Evolutionary conservation across 495 filamentous ascomycete species (phyloP), one percentile per base, ranked within the genome.

Genomic region (Peziza echinospora): DNA sequence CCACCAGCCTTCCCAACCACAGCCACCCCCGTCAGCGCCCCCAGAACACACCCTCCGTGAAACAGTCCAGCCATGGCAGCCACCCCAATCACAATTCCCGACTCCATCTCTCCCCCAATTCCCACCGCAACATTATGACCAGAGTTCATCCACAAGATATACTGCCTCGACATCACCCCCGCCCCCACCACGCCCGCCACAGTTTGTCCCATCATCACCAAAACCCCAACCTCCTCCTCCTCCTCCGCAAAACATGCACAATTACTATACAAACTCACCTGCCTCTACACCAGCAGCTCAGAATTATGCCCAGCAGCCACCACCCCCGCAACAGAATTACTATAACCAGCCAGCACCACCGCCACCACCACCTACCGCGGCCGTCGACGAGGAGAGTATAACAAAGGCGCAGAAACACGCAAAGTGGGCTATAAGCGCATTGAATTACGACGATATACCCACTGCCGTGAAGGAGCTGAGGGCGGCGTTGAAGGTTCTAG

Each of bases 401-500:
- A 56, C 71, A 2, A 68, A 72, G 49, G 89, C 89, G 8, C 84
- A 93, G 60, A 97, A 96, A 54, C 89, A 93, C 65, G 87, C 89
- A 0, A 84, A 79, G 56, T 97, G 86, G 86, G 91, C 89, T 0
- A 86, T 96, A 25, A 96, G 89, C 19, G 89, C 89, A 5, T 64
- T 97, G 45, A 89, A 92, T 58, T 97, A 96, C 62, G 89, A 97
- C 56, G 89, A 97, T 64, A 79, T 93, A 8, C 65, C 77, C 21
- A 97, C 91, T 0, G 89, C 89, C 0, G 77, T 96, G 5, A 78
- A 76, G 59, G 86, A 97, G 55, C 62, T 96, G 46, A 72, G 71
- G 51, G 71, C 68, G 40, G 91, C 89, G 37, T 64, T 97, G 51
- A 62, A 70, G 45, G 58, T 65, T n/a, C 60, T 87, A 24, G 81